Percentiles rank a stretch among this genome's conserved stretches.
These are phyloP conservation scores for Rosa lucieae DNA, from an alignment of 306 rosid genomes.

Conservation along the genomic window DNA sequence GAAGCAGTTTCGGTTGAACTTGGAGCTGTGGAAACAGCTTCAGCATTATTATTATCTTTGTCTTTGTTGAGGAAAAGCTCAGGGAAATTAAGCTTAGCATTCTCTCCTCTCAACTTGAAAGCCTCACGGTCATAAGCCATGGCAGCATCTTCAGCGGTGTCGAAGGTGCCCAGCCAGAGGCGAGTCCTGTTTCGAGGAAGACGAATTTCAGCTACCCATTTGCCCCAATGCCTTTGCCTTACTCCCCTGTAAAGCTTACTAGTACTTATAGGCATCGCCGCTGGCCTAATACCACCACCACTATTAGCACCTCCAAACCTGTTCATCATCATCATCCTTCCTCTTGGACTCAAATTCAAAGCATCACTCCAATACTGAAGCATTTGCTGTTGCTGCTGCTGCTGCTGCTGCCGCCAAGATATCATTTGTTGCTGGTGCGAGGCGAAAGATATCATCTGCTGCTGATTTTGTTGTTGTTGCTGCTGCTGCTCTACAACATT, in stretches of 20 bases:
- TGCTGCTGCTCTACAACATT: constrained; percentile 10
- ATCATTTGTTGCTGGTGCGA: constrained; percentile 32
- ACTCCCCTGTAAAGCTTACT: constrained; percentile 93
- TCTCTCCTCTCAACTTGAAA: constrained; percentile 86
- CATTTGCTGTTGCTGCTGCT: constrained; percentile 59
- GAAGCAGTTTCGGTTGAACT: constrained; percentile 34
- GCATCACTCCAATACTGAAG: constrained; percentile 79
- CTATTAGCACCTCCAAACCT: constrained; percentile 30
- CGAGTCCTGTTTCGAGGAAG: constrained; percentile 87
- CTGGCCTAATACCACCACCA: constrained; percentile 34
- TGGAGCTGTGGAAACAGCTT: constrained; percentile 28
- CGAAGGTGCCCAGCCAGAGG: constrained; percentile 96
- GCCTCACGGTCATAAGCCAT: constrained; percentile 97
- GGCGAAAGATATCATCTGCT: constrained; percentile 53
- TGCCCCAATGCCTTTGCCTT: constrained; percentile 98
- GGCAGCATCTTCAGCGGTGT: constrained; percentile 98
- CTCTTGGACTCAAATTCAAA: constrained; percentile 68
- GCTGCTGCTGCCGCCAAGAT: constrained; percentile 44
- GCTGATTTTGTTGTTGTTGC: constrained; percentile 32
- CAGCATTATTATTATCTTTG: not conserved
- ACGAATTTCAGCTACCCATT: constrained; percentile 99
- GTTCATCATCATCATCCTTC: constrained; percentile 67
- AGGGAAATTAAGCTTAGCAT: constrained; percentile 93
- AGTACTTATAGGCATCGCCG: constrained; percentile 55
- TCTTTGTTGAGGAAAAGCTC: constrained; percentile 65